Conservation (phyloP, 1,284 basidiomycete species). For the Pseudomicrostroma phylloplanum region DNA sequence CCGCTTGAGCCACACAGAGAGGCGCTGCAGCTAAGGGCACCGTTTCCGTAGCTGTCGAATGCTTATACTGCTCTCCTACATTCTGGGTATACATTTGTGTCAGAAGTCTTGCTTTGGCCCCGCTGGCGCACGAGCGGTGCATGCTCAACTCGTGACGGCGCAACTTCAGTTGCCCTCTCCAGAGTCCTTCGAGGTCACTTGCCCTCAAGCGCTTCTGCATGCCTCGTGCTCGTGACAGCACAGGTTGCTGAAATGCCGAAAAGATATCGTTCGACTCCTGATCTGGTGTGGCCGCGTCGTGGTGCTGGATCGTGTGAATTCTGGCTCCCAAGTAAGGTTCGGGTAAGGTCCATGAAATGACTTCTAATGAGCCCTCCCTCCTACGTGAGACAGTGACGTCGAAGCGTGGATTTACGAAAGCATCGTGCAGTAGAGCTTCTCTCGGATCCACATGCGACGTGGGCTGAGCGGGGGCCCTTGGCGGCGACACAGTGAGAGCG, state of each 20-base stretch:
- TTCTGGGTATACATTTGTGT: constrained; percentile 36
- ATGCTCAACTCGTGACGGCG: constrained; percentile 4
- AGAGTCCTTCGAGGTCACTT: not conserved
- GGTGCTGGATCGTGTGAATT: not conserved
- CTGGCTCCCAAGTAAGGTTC: not conserved
- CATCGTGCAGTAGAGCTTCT: constrained; percentile 7
- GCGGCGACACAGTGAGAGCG: not conserved
- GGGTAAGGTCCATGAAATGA: not conserved
- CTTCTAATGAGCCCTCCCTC: not conserved
- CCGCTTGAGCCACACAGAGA: not conserved
- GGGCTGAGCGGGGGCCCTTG: not conserved
- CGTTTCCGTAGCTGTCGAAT: constrained; percentile 13
- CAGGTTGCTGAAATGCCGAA: not conserved
- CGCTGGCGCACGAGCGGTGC: constrained; percentile 1
- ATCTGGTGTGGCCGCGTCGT: not conserved
- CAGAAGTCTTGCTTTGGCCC: constrained; percentile 15
- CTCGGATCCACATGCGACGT: not conserved
- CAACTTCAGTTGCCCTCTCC: not conserved
- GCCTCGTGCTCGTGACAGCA: not conserved
- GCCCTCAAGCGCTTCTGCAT: no score
- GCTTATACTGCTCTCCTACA: constrained; percentile 30
- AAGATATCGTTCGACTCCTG: not conserved
- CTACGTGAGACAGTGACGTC: not conserved
- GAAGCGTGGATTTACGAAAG: constrained; percentile 6
- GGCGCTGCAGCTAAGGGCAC: constrained; percentile 8